Conservation (phyloP, 192 early-diverging fungal genomes). For the Umbelopsis ramanniana region DNA sequence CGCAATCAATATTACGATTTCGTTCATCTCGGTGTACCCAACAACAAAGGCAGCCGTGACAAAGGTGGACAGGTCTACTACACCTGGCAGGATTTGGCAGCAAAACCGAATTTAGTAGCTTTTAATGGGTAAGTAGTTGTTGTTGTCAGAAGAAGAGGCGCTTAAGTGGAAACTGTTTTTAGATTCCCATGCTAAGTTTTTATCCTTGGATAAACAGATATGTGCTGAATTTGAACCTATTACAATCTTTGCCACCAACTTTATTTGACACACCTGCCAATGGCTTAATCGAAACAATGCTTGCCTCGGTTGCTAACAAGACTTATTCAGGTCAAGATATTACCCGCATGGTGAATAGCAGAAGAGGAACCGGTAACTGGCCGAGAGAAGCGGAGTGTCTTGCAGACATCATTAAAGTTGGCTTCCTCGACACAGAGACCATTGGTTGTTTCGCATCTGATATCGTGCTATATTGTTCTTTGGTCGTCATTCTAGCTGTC, state of each 20-base stretch:
- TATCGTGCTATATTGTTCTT: slow-evolving; percentile 75
- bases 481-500: slow-evolving; percentile 68
- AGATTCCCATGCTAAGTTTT: background rate
- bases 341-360: slow-evolving; percentile 14
- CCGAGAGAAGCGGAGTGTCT: slow-evolving; percentile 68
- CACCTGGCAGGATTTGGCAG: slow-evolving; percentile 61
- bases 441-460: slow-evolving; percentile 83
- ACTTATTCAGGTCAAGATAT: slow-evolving; percentile 27
- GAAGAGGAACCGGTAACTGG: slow-evolving; percentile 44
- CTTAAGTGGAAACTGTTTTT: background rate
- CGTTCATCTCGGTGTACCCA: slow-evolving; percentile 38
- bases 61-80: slow-evolving; percentile 60
- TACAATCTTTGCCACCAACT: slow-evolving; percentile 22
- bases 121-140: slow-evolving; percentile 66
- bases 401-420: slow-evolving; percentile 72
- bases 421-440: slow-evolving; percentile 72
- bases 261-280: slow-evolving; percentile 22
- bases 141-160: too few species aligned
- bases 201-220: slow-evolving; percentile 17
- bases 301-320: background rate
- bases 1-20: slow-evolving; percentile 49
- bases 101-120: slow-evolving; percentile 52
- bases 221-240: slow-evolving; percentile 20
- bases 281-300: slow-evolving; percentile 18
- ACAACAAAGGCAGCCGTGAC: slow-evolving; percentile 15